Evolutionary conservation across 1,284 basidiomycete genomes (phyloP).

Genomic region (Boletus mariae): DNA sequence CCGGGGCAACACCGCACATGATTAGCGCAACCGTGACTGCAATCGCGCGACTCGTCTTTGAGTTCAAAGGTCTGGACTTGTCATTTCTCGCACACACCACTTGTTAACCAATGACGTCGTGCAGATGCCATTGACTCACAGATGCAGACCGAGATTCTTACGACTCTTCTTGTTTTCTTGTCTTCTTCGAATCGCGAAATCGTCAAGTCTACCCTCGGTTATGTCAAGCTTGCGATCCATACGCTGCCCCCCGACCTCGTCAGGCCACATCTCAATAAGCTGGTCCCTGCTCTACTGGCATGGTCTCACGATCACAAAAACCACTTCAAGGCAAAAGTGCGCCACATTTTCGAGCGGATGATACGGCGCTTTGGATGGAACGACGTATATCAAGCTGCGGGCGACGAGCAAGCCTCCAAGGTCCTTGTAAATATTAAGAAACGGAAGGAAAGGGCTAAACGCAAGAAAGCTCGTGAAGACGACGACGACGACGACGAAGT

Average conservation of each 20-base stretch:
- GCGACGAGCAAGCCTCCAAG: conserved; percentile 71
- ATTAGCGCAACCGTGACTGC: conserved; percentile 96
- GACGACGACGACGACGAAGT: conserved; percentile 56
- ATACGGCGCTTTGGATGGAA: conserved; percentile 89
- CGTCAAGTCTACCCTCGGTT: conserved; percentile 94
- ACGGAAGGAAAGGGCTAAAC: conserved; percentile 82
- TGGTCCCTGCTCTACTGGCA: conserved; percentile 83
- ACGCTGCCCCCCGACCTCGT: conserved; percentile 73
- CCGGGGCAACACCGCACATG: conserved; percentile 95
- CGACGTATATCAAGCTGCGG: conserved; percentile 73
- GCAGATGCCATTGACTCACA: conserved; percentile 67
- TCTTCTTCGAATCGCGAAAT: conserved; percentile 95
- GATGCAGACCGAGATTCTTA: conserved; percentile 86
- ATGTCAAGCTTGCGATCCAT: conserved; percentile 91
- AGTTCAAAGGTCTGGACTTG: conserved; percentile 76
- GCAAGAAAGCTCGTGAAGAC: conserved; percentile 56
- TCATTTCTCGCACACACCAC: not conserved
- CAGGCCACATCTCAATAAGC: conserved; percentile 67
- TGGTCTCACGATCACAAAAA: conserved; percentile 99
- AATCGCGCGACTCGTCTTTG: conserved; percentile 90
- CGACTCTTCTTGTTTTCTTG: conserved; percentile 88
- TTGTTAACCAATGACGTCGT: conserved; percentile 2
- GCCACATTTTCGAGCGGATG: conserved; percentile 96
- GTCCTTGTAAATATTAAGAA: conserved; percentile 45
- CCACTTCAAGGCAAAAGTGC: conserved; percentile 96